Base-by-base conservation (phyloP, 768 basidiomycete species). In the Guyanaporus albipodus region DNA sequence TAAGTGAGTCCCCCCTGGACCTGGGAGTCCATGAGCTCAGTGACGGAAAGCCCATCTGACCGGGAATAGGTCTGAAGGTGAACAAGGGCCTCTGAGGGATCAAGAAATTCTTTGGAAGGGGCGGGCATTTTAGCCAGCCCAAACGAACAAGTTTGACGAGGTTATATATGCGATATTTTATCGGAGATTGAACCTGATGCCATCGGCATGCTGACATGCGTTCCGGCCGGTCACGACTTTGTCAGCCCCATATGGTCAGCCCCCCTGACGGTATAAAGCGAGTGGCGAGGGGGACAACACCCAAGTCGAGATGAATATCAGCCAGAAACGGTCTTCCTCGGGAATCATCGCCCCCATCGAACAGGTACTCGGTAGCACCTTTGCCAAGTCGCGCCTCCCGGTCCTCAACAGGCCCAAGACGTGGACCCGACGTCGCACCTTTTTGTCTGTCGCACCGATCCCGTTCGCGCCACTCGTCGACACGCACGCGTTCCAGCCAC, bases 1-100 rank as follows among this genome's bases (percentile, higher is more conserved):
- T 98, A 98, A 12, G 96, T 96, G 55, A 99, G 80, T 11, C 96
- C 96, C 17, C 92, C 93, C 59, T 91, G 85, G 53, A 82, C 69
- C 37, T 72, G 76, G 1, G 87, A 86, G 74, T 96, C 80, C 82
- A 97, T 93, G 56, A 98, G 83, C 61, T 97, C 87, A 8, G 69
- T 47, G 50, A 90, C 76, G 49, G 87, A 82, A 41, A 99, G 79
- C 33, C 96, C 95, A 80, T 99, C 95, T 9, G 68, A 63, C 45
- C 73, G 73, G 21, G 69, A 18, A 63, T 98, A 98, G 3, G 76
- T 67, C 56, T 77, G 73, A 61, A 99, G 85, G 59, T 83, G 77
- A 32, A 83, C 78, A 46, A 95, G 59, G 40, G 95, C 96, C 51
- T 75, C 68, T 38, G 81, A 71, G 34, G 91, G 76, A 62, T 84